Evolutionary conservation across 2,329 filamentous ascomycete species (phyloP).

Genomic region (Fusarium sp.): DNA sequence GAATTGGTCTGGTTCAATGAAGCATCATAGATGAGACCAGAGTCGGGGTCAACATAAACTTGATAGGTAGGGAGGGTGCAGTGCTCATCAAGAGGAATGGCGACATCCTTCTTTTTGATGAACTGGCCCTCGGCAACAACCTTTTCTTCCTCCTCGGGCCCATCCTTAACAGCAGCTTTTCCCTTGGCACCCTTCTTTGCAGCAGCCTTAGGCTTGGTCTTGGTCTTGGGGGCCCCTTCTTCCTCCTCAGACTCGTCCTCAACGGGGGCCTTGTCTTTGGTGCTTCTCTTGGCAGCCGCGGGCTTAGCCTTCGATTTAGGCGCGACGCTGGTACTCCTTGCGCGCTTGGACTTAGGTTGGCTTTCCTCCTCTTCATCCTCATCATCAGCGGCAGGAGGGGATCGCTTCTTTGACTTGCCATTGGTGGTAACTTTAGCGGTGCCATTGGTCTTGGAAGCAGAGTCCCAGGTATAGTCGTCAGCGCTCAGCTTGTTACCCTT

Average conservation of each 20-base stretch:
- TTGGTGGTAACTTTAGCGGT: conserved; percentile 31
- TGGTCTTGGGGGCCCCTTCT: conserved; percentile 22
- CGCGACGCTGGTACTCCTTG: conserved; percentile 4
- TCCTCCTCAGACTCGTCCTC: conserved; percentile 44
- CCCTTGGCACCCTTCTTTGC: conserved; percentile 37
- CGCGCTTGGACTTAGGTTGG: conserved; percentile 45
- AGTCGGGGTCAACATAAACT: conserved; percentile 72
- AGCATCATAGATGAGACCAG: conserved; percentile 77
- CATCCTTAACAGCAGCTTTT: conserved; percentile 35
- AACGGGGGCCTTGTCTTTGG: conserved; percentile 25
- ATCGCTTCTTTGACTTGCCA: conserved; percentile 41
- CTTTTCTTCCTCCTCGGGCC: conserved; percentile 46
- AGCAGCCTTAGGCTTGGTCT: conserved; percentile 31
- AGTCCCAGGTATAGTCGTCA: conserved; percentile 43
- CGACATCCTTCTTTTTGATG: conserved; percentile 55
- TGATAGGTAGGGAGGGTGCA: conserved; percentile 50
- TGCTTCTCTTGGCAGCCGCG: conserved; percentile 35
- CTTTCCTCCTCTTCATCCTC: conserved; percentile 43
- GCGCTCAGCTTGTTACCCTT: conserved; percentile 38
- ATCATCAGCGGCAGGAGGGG: conserved; percentile 33
- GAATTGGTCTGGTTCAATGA: conserved; percentile 82
- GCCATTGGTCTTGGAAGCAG: conserved; percentile 38
- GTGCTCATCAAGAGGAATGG: conserved; percentile 62
- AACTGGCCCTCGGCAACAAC: conserved; percentile 55
- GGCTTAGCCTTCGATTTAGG: conserved; percentile 6